Conservation (phyloP, 2,329 filamentous ascomycete genomes). For the Fusarium floridanum region DNA sequence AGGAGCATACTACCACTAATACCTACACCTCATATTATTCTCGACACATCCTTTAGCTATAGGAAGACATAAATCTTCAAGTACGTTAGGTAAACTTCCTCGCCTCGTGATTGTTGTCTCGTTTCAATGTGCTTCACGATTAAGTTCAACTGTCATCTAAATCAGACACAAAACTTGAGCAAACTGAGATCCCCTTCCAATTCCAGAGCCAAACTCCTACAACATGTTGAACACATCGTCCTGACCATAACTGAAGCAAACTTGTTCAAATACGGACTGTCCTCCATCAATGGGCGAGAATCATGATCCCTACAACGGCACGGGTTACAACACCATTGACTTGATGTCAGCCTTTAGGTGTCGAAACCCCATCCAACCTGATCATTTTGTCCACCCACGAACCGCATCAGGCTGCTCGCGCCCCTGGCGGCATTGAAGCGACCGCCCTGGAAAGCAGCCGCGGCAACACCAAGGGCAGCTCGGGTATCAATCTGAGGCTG, state of each 20-base stretch:
- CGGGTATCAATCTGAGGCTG: conserved; percentile 4
- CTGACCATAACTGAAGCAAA: background rate
- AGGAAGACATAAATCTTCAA: too few relatives aligned
- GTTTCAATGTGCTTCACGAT: background rate
- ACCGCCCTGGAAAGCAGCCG: conserved; percentile 34
- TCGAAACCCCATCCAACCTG: conserved; percentile 42
- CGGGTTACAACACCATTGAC: background rate
- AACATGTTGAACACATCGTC: background rate
- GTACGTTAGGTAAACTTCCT: background rate
- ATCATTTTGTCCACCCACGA: conserved; percentile 27
- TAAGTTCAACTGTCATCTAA: background rate
- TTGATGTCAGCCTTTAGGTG: conserved; percentile 2
- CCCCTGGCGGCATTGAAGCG: conserved; percentile 17
- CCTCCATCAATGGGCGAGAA: background rate
- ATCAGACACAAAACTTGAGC: background rate
- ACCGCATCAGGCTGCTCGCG: conserved; percentile 29
- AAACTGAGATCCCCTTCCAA: background rate
- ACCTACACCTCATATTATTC: background rate
- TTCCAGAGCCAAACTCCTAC: background rate
- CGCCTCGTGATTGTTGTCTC: background rate
- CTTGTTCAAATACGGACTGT: too few relatives aligned
- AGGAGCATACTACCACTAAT: background rate
- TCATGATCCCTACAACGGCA: background rate
- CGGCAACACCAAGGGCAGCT: conserved; percentile 28
- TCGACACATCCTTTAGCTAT: background rate